Conservation (phyloP, 106 monocot genomes). For the Ottelia alismoides region DNA sequence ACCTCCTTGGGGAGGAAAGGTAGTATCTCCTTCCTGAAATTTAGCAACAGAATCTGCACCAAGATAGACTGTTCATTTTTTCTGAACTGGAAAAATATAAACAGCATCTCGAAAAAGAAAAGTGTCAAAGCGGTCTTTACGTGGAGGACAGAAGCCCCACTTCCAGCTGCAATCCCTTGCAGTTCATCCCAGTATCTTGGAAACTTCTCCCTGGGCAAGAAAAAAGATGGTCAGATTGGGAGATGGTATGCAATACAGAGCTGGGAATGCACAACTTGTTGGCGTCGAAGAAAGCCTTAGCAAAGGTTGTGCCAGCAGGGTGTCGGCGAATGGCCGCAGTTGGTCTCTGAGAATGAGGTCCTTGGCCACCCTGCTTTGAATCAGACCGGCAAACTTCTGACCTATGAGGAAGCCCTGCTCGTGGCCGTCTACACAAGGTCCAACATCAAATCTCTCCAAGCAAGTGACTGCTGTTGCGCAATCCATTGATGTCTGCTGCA, state of each 20-base stretch:
- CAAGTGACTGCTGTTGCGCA: no score
- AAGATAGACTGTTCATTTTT: neutral
- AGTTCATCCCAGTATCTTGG: slow-evolving; percentile 30
- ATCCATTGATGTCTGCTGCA: no score
- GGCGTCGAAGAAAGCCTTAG: slow-evolving; percentile 11
- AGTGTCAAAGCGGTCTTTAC: slow-evolving; percentile 1
- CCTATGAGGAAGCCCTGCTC: slow-evolving; percentile 27
- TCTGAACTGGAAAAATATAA: neutral
- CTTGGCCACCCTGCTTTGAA: slow-evolving; percentile 17
- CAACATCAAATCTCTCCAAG: slow-evolving; percentile 16
- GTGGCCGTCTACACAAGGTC: slow-evolving; percentile 10
- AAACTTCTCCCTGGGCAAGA: slow-evolving; percentile 10
- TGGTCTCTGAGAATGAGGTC: slow-evolving; percentile 24
- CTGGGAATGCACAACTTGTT: slow-evolving; percentile 6
- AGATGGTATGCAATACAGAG: neutral
- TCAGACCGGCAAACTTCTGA: slow-evolving; percentile 17
- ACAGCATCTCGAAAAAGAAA: neutral
- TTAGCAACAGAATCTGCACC: slow-evolving; percentile 55
- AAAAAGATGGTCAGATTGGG: neutral
- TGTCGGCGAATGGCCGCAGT: slow-evolving; percentile 25
- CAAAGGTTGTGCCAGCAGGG: slow-evolving; percentile 12
- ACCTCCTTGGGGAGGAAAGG: slow-evolving; percentile 28
- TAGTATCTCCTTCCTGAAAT: slow-evolving; percentile 79
- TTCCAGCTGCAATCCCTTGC: slow-evolving; percentile 19
- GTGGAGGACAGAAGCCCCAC: slow-evolving; percentile 13